Evolutionary conservation across 1,139 yeast genomes (phyloP), one percentile per base, ranked within the genome.

Genomic region (Scheffersomyces quercinus): DNA sequence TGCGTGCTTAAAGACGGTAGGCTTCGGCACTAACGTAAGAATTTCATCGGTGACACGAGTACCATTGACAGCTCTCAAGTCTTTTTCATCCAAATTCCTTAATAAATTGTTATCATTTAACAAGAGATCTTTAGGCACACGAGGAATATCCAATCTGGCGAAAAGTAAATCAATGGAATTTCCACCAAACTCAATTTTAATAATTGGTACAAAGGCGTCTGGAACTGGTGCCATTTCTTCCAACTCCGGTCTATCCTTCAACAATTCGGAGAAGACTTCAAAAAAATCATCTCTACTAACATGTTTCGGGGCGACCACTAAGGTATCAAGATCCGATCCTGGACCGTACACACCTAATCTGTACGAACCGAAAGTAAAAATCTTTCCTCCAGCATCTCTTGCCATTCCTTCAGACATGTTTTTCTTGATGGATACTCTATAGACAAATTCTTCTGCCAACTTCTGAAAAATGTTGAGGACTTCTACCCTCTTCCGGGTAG

Each of bases 371-470:
- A 81, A 93, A 0, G 98, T 90, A 62, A 91, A 93, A 11, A 95
- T 81, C 64, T 95, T 95, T 13, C 99, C 99, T 33, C 99, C 99
- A 0, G 98, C 96, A 64, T 93, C 99, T 48, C 71, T 79, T 0
- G 99, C 97, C 97, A 93, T 90, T 4, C 97, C 97, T 48, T 93
- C 98, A 29, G 93, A 82, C 97, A 93, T 90, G 59, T 93, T 90
- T 59, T 86, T 88, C 47, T 75, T 81, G 50, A 79, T 74, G 2
- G 96, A 86, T 8, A 90, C 97, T 8, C 69, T 78, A 56, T 81
- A 86, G 1, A 93, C 99, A 65, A 93, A 91, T 50, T 86, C 88
- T 54, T 84, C 79, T 0, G 86, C 79, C 58, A 93, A 60, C 50
- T 79, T 77, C 60, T 93, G 98, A 46, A 93, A 64, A 4, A 77